A percentile compares a stretch with the other conserved stretches of the same genome.
These are phyloP conservation scores for Leccinum angustisporum DNA, from an alignment of 1,284 basidiomycete genomes.

Conservation along the genomic window DNA sequence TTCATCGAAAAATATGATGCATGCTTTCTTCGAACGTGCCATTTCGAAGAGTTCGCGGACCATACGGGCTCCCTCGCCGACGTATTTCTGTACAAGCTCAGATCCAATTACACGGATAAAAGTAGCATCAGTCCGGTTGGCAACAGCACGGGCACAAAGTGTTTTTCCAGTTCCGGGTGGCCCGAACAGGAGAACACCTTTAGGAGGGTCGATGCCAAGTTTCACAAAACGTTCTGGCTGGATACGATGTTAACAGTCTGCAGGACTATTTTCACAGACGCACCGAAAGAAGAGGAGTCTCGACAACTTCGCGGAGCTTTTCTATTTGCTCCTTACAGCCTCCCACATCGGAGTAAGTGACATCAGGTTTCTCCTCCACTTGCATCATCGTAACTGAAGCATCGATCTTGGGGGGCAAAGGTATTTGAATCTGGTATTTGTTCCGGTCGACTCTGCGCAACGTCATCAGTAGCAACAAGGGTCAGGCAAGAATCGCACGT, in stretches of 20 bases:
- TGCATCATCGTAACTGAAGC: constrained; percentile 99
- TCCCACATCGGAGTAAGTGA: constrained; percentile 97
- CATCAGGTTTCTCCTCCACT: constrained; percentile 98
- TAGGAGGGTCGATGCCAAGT: constrained; percentile 98
- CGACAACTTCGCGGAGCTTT: constrained; percentile 97
- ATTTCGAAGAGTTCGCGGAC: constrained; percentile 99
- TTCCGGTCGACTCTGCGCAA: constrained; percentile 76
- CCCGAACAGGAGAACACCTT: constrained; percentile 94
- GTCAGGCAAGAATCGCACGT: constrained; percentile 21
- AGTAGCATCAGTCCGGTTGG: constrained; percentile 98
- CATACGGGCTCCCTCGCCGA: constrained; percentile 99
- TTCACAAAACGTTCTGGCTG: constrained; percentile 98
- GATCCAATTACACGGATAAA: constrained; percentile 99
- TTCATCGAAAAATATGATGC: constrained; percentile 99
- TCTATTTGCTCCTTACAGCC: constrained; percentile 99
- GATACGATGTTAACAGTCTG: constrained; percentile 18
- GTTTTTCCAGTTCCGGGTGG: constrained; percentile 99
- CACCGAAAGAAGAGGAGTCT: constrained; percentile 93
- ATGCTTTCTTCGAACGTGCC: constrained; percentile 98
- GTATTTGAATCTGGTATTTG: constrained; percentile 99
- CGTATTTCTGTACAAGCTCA: constrained; percentile 99
- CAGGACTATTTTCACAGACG: constrained; percentile 31
- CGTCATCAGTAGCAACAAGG: not conserved
- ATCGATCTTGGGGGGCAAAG: constrained; percentile 99
- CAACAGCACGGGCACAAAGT: constrained; percentile 96